These are phyloP conservation scores for Ogataea haglerorum DNA, from an alignment of 805 yeast species.

Conservation along the genomic window DNA sequence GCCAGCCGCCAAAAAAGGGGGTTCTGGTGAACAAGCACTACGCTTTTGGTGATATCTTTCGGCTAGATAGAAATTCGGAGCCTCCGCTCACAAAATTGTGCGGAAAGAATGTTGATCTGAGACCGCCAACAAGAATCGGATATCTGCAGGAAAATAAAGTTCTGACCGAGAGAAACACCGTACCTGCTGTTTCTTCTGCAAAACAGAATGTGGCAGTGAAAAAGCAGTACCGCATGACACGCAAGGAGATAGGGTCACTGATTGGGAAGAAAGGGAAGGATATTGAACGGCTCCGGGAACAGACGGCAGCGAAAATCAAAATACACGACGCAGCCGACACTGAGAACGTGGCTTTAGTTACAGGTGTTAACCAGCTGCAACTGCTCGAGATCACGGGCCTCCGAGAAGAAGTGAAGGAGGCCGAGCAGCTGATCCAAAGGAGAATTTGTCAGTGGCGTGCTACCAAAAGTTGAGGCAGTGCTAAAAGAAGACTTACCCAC, in stretches of 20 bases:
- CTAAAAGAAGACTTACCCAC: constrained; percentile 2
- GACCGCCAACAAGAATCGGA: constrained; percentile 1
- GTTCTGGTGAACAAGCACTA: background rate
- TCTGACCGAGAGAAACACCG: background rate
- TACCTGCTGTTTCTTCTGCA: no score
- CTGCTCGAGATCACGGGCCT: constrained; percentile 16
- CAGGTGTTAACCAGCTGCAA: constrained; percentile 7
- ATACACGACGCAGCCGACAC: constrained; percentile 29
- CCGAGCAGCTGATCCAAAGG: constrained; percentile 12
- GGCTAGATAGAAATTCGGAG: background rate
- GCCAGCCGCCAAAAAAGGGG: background rate
- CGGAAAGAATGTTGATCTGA: background rate
- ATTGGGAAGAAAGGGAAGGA: constrained; percentile 43
- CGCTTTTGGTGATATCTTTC: constrained; percentile 1
- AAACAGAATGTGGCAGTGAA: background rate
- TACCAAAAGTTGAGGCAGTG: constrained; percentile 12
- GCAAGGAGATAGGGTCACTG: constrained; percentile 37
- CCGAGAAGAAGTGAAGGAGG: constrained; percentile 8
- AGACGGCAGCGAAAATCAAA: constrained; percentile 37
- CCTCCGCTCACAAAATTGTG: background rate
- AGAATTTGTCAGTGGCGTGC: constrained; percentile 14
- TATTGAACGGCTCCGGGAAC: constrained; percentile 35
- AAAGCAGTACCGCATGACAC: constrained; percentile 19
- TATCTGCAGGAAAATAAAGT: constrained; percentile 1
- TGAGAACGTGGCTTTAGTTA: background rate